Conservation (phyloP, 192 early-diverging fungal species). For the Entophlyctis helioformis region DNA sequence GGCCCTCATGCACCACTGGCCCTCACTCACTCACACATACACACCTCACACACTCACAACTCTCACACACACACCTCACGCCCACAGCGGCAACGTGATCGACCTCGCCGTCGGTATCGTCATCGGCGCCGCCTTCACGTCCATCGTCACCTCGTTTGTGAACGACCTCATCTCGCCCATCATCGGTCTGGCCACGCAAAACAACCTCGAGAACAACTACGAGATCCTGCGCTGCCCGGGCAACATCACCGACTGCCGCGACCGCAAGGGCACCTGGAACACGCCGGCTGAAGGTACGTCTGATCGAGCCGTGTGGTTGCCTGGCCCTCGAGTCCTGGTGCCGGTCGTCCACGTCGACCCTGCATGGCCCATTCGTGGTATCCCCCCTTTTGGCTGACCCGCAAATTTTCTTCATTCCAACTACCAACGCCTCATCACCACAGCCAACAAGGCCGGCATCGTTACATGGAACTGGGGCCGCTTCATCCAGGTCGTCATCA, state of each 20-base stretch:
- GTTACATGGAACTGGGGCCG: constrained; percentile 27
- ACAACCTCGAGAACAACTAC: constrained; percentile 3
- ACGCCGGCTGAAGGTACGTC: constrained; percentile 1
- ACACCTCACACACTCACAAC: no score
- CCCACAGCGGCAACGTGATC: constrained; percentile 42
- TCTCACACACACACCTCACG: no score
- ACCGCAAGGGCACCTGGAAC: background rate
- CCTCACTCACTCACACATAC: no score
- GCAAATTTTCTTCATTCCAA: background rate
- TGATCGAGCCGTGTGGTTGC: constrained; percentile 2
- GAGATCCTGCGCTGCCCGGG: constrained; percentile 4
- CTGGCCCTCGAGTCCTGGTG: background rate
- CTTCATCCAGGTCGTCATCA: constrained; percentile 47
- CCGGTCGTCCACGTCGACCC: background rate
- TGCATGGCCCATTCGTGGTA: background rate
- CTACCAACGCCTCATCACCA: constrained; percentile 13
- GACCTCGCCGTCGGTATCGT: constrained; percentile 57
- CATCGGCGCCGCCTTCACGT: constrained; percentile 41
- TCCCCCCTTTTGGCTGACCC: background rate
- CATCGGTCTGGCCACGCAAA: constrained; percentile 22
- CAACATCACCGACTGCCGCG: constrained; percentile 1
- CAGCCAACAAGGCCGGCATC: no score
- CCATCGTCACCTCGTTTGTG: constrained; percentile 26
- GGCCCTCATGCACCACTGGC: no score
- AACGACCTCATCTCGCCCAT: constrained; percentile 44